These are phyloP conservation scores for Vicia faba DNA, from an alignment of 306 rosid species.

Conservation along the genomic window DNA sequence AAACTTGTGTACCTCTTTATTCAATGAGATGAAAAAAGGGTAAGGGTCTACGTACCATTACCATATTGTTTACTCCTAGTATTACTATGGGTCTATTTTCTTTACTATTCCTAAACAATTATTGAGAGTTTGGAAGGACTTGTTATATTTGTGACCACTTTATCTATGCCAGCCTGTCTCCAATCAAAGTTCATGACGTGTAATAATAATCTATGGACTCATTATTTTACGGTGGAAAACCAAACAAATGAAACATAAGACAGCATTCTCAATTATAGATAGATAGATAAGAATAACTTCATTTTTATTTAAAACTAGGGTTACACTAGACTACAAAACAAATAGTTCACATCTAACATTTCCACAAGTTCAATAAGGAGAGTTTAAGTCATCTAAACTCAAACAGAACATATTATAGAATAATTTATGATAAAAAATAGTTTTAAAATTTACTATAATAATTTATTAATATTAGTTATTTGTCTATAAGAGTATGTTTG, in stretches of 20 bases:
- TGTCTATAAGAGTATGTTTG: no score
- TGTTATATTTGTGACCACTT: slow-evolving; percentile 29
- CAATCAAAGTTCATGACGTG: slow-evolving; percentile 33
- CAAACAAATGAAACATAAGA: neutral
- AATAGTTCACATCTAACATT: neutral
- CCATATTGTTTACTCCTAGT: neutral
- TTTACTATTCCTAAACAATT: slow-evolving; percentile 34
- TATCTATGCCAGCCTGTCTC: slow-evolving; percentile 55
- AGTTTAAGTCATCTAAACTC: neutral
- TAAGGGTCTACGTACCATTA: slow-evolving; percentile 12
- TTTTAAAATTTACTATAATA: no score
- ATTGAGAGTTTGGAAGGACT: slow-evolving; percentile 39
- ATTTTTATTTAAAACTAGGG: neutral
- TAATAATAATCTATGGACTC: neutral
- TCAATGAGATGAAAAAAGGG: slow-evolving; percentile 24
- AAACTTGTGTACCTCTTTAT: slow-evolving; percentile 9
- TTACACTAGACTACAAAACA: neutral
- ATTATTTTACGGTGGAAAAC: slow-evolving; percentile 5
- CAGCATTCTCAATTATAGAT: neutral
- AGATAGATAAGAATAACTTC: slow-evolving; percentile 4
- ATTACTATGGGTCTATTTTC: slow-evolving; percentile 26
- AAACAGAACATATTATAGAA: no score
- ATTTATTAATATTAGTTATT: no score
- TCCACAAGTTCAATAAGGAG: neutral
- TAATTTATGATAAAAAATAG: no score